phyloP scores from a whole-genome alignment of 2,329 filamentous ascomycete species.

The Ceratocystis eucalypticola region DNA sequence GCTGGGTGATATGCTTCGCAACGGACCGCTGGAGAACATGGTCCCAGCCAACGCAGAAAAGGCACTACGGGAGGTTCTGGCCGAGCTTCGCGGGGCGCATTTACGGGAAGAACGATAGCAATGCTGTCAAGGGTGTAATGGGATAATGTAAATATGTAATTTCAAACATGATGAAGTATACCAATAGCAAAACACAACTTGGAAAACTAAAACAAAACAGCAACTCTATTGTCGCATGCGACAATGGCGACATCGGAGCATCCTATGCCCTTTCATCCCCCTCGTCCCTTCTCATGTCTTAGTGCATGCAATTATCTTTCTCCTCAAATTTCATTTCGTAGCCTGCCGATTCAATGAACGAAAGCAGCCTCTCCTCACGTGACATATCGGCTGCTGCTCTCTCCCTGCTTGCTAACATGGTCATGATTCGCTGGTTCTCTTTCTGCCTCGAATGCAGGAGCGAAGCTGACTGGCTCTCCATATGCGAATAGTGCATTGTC shows the following conservation, averaged over 20 bases:
- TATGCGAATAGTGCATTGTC: conserved; percentile 57
- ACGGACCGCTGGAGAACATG: conserved; percentile 41
- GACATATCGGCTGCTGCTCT: conserved; percentile 21
- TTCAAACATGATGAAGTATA: neutral
- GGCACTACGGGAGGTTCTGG: conserved; percentile 28
- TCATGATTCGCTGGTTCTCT: conserved; percentile 49
- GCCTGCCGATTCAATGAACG: conserved; percentile 34
- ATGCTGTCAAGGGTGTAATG: neutral
- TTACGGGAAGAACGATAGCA: neutral
- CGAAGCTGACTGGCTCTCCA: conserved; percentile 46
- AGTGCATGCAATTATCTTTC: conserved; percentile 1
- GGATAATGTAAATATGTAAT: neutral
- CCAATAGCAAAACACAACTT: neutral
- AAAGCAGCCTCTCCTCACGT: conserved; percentile 20
- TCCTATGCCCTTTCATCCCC: neutral
- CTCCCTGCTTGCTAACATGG: conserved; percentile 36
- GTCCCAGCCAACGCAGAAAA: conserved; percentile 39
- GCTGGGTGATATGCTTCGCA: conserved; percentile 44
- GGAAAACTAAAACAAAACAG: neutral
- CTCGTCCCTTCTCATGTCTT: neutral
- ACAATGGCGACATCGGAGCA: neutral
- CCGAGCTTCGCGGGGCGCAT: neutral
- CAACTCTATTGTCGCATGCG: neutral
- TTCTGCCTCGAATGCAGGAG: conserved; percentile 54
- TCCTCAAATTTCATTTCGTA: conserved; percentile 48